These are phyloP conservation scores for Wickerhamiella allomyrinae DNA, from an alignment of 805 yeast genomes.

Conservation along the genomic window DNA sequence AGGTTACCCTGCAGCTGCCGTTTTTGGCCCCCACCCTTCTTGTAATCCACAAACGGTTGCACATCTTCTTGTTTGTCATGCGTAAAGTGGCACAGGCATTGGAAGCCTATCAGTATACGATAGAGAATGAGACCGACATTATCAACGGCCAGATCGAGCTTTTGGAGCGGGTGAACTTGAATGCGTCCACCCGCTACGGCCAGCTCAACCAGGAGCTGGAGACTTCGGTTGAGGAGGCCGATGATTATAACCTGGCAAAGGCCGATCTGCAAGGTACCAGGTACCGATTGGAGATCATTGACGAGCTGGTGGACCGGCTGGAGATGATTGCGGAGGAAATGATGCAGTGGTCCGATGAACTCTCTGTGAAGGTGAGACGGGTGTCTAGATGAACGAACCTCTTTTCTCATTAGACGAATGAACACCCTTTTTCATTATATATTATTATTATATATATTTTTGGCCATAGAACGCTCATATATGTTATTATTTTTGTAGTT, in stretches of 20 bases:
- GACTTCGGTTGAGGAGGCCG: slow-evolving; percentile 16
- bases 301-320: slow-evolving; percentile 20
- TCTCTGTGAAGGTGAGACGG: slow-evolving; percentile 30
- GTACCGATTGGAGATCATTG: slow-evolving; percentile 11
- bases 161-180: slow-evolving; percentile 9
- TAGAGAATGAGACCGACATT: slow-evolving; percentile 14
- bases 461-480: background rate
- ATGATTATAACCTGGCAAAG: slow-evolving; percentile 1
- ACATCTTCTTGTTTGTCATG: too few species aligned
- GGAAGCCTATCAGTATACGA: slow-evolving; percentile 7
- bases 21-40: too few species aligned
- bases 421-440: too few species aligned
- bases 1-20: too few species aligned
- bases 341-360: slow-evolving; percentile 46
- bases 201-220: slow-evolving; percentile 14
- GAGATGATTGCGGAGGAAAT: slow-evolving; percentile 40
- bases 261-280: slow-evolving; percentile 3
- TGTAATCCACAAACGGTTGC: too few species aligned
- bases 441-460: background rate
- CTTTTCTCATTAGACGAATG: too few species aligned
- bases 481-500: background rate
- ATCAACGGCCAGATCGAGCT: slow-evolving; percentile 9
- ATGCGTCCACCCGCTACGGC: slow-evolving; percentile 7
- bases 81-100: background rate
- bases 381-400: background rate